Conservation (phyloP, 139 green algal genomes). For the Pleodorina starrii region DNA sequence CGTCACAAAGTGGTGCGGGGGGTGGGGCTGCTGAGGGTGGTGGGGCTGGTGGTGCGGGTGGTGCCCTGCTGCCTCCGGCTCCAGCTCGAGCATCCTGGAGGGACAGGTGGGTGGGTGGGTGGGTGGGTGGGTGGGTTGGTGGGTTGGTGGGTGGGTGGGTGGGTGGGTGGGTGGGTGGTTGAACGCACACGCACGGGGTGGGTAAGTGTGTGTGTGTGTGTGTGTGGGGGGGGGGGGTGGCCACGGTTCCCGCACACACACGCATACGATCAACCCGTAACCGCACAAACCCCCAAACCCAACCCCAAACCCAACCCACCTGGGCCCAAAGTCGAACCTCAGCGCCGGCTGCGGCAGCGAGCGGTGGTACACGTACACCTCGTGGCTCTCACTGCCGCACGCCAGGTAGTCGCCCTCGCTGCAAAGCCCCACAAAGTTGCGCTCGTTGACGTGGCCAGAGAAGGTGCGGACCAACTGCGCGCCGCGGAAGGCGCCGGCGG, state of each 20-base stretch:
- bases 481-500: neutral
- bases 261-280: too few relatives aligned
- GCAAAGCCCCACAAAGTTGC: conserved; percentile 96
- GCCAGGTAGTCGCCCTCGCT: conserved; percentile 84
- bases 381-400: conserved; percentile 86
- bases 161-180: too few relatives aligned
- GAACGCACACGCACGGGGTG: neutral
- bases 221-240: too few relatives aligned
- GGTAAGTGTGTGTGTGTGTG: neutral
- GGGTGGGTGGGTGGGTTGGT: too few relatives aligned
- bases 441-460: conserved; percentile 91
- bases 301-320: neutral
- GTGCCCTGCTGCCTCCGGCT: neutral
- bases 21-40: neutral
- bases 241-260: too few relatives aligned
- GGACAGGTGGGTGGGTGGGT: neutral
- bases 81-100: conserved; percentile 12
- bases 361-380: conserved; percentile 66
- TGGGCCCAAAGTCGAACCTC: conserved; percentile 15
- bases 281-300: too few relatives aligned
- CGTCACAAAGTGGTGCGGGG: conserved; percentile 61
- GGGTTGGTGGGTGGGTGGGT: too few relatives aligned
- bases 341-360: conserved; percentile 34
- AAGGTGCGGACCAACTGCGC: conserved; percentile 59
- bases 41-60: neutral